Evolutionary conservation across 192 early-diverging fungal species (phyloP).

Genomic region (Chytriomyces sp.): DNA sequence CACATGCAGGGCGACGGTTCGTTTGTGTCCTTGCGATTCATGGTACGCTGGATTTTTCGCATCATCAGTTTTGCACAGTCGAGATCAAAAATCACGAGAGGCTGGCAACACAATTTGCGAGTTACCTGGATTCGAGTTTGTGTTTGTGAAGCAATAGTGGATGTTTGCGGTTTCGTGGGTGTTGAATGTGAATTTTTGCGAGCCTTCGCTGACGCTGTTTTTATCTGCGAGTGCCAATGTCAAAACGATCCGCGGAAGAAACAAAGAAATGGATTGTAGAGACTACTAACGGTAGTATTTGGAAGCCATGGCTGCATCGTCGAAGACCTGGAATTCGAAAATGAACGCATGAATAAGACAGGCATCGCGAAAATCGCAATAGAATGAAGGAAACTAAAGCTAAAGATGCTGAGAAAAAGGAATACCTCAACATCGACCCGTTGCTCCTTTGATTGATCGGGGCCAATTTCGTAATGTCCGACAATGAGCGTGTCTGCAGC

Average conservation of each 20-base stretch:
- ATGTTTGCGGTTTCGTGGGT: conserved; percentile 87
- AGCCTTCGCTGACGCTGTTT: conserved; percentile 68
- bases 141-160: conserved; percentile 80
- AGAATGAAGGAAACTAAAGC: no score
- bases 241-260: neutral
- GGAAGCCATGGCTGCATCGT: conserved; percentile 71
- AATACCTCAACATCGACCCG: conserved; percentile 71
- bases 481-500: conserved; percentile 71
- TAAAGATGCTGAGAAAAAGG: no score
- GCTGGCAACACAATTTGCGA: no score
- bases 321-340: conserved; percentile 61
- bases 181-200: conserved; percentile 74
- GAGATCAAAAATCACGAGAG: no score
- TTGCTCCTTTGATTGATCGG: conserved; percentile 52
- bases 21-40: conserved; percentile 51
- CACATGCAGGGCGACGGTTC: conserved; percentile 76
- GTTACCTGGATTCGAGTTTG: conserved; percentile 32
- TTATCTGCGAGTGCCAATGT: conserved; percentile 23
- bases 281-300: conserved; percentile 60
- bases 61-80: no score
- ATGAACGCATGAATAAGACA: neutral
- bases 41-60: conserved; percentile 33
- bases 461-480: conserved; percentile 67
- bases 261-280: neutral
- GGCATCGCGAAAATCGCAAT: no score